Conservation (phyloP, 495 filamentous ascomycete species). For the Penicillium cinerascens region DNA sequence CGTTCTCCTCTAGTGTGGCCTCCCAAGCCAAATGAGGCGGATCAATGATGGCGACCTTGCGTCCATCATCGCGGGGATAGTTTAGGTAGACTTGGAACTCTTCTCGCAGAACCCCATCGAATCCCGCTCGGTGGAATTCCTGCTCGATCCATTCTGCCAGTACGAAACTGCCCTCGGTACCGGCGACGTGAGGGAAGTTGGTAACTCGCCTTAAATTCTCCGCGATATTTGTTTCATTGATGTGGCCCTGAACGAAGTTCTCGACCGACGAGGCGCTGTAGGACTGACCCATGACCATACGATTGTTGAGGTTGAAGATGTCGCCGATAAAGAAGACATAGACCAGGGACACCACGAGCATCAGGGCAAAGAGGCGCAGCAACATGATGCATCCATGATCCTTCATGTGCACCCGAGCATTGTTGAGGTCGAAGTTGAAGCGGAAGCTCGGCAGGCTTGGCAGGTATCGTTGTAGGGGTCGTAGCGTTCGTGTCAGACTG, state of each 20-base stretch:
- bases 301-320: slow-evolving; percentile 56
- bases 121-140: slow-evolving; percentile 60
- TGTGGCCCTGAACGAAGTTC: slow-evolving; percentile 65
- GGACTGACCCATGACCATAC: slow-evolving; percentile 40
- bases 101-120: slow-evolving; percentile 71
- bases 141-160: slow-evolving; percentile 78
- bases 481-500: slow-evolving; percentile 49
- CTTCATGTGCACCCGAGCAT: slow-evolving; percentile 26
- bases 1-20: slow-evolving; percentile 77
- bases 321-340: slow-evolving; percentile 84
- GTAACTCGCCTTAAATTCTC: slow-evolving; percentile 71
- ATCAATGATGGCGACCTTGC: slow-evolving; percentile 78
- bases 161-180: slow-evolving; percentile 82
- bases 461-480: slow-evolving; percentile 52
- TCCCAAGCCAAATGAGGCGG: slow-evolving; percentile 69
- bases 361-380: slow-evolving; percentile 67
- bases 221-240: slow-evolving; percentile 65
- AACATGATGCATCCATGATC: slow-evolving; percentile 56
- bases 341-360: slow-evolving; percentile 69
- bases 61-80: slow-evolving; percentile 73
- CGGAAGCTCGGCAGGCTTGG: slow-evolving; percentile 42
- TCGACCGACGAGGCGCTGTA: slow-evolving; percentile 59
- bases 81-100: slow-evolving; percentile 87
- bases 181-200: slow-evolving; percentile 79
- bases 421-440: slow-evolving; percentile 33